Conservation (phyloP, 495 filamentous ascomycete genomes). For the Neurospora sp. region DNA sequence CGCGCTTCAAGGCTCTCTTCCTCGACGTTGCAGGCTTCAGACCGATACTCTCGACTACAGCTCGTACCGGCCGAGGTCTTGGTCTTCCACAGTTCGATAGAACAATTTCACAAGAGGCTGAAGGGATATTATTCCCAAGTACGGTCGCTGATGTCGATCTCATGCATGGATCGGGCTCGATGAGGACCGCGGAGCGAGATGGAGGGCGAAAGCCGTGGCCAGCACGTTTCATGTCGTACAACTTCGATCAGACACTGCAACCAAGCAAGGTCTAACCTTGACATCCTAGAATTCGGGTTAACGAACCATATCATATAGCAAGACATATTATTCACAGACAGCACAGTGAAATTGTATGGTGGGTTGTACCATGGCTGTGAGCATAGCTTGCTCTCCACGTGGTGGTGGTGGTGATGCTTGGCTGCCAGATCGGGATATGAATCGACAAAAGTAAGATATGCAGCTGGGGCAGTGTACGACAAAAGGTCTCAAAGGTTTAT, state of each 20-base stretch:
- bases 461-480: not conserved
- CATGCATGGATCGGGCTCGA: not conserved
- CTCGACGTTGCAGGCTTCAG: not conserved
- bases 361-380: not conserved
- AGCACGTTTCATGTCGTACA: not conserved
- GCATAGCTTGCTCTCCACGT: not conserved
- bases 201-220: not conserved
- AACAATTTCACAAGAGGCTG: not conserved
- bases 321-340: not conserved
- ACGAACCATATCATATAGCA: not conserved
- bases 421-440: not conserved
- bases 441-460: not conserved
- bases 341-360: not conserved
- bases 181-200: not conserved
- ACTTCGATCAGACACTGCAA: not conserved
- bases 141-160: not conserved
- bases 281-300: not conserved
- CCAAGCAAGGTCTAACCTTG: not conserved
- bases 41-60: not conserved
- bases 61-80: not conserved
- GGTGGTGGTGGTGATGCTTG: not conserved
- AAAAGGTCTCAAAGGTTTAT: not conserved
- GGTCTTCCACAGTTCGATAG: not conserved
- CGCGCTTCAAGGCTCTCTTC: not conserved
- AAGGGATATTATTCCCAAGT: not conserved